Conservation (phyloP, 2,329 filamentous ascomycete genomes). For the Aspergillaceae sp. region DNA sequence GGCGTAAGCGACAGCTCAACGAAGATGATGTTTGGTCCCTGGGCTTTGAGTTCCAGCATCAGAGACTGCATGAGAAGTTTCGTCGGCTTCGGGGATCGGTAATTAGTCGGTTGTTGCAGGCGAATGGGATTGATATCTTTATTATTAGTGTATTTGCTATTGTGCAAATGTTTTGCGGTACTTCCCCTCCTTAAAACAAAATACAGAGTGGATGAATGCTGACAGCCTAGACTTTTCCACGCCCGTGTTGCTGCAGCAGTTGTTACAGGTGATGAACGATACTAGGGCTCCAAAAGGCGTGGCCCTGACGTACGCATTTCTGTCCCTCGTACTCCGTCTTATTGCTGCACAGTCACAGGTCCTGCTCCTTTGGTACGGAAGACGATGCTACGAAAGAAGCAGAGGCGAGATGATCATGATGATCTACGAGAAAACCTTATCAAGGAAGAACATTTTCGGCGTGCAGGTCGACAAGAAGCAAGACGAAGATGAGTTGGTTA, state of each 20-base stretch:
- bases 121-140: conserved; percentile 70
- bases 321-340: conserved; percentile 54
- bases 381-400: conserved; percentile 73
- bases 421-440: conserved; percentile 69
- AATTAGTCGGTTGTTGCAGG: conserved; percentile 57
- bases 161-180: conserved; percentile 51
- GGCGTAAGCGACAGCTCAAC: conserved; percentile 57
- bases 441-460: conserved; percentile 50
- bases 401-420: conserved; percentile 80
- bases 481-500: conserved; percentile 7
- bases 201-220: neutral
- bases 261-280: conserved; percentile 59
- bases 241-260: conserved; percentile 62
- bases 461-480: conserved; percentile 18
- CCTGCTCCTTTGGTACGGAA: conserved; percentile 70
- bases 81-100: conserved; percentile 65
- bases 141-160: conserved; percentile 59
- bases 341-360: conserved; percentile 57
- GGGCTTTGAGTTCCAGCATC: conserved; percentile 73
- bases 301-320: conserved; percentile 56
- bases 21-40: conserved; percentile 76
- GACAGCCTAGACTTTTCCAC: conserved; percentile 44
- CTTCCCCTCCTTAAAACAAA: conserved; percentile 7
- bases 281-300: conserved; percentile 43
- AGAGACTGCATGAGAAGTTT: conserved; percentile 64